Base-by-base conservation (phyloP, 352 stramenopile genomes). In the Globisporangium okanoganense region DNA sequence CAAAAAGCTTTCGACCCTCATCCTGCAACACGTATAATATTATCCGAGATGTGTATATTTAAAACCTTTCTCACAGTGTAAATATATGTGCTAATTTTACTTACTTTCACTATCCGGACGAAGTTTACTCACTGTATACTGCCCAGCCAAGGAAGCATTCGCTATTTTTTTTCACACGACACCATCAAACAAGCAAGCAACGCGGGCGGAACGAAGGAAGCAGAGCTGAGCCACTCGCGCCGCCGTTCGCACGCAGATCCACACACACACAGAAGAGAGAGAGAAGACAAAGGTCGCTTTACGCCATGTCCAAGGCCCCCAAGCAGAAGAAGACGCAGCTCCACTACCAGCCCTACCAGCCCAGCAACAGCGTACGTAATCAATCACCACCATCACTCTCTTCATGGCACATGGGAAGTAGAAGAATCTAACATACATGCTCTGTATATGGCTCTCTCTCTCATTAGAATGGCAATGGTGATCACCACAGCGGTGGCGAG, bases 271-370 rank as follows among this genome's bases (percentile, higher is more conserved):
- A 33, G 5, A 53, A 45, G 40, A 45, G 40, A 22, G 5, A 5
- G 16, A 45, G 36, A 40, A 47, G 9, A 31, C 10, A 9, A 7
- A n/a, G n/a, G n/a, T n/a, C n/a, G n/a, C n/a, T n/a, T n/a, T n/a
- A n/a, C n/a, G 18, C 45, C 60, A 93, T 93, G 83, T 90, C 79
- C 51, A 93, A 93, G 62, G 83, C 81, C 14, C 83, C 83, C 35
- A 93, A 93, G 66, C 66, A 76, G 49, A 88, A 88, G 66, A 91
- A 87, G 62, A 61, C 61, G 50, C 72, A 87, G 66, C 72, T 88
- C 40, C 83, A 91, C 58, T 93, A 91, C 71, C 81, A 90, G 72
- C 83, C 83, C 12, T 93, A 93, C 72, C 83, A 93, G 72, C 66
- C 74, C 18, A 25, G 38, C 54, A 31, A 12, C 58, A 38, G 54